Evolutionary conservation across 306 rosid genomes (phyloP).

Genomic region (Medicago lupulina): DNA sequence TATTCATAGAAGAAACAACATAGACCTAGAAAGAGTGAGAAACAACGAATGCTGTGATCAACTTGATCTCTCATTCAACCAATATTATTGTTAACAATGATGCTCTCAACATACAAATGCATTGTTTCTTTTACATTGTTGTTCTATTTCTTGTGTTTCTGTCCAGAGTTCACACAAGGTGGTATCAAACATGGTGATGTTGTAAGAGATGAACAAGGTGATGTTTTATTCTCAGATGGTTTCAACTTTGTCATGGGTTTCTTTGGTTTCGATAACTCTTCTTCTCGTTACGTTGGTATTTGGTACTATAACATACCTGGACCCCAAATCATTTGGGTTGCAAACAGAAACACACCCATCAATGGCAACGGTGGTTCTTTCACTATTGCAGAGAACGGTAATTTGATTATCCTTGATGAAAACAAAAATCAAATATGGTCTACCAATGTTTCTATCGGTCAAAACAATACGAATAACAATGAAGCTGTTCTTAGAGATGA

Average conservation of each 20-base stretch:
- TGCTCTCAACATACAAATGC: neutral
- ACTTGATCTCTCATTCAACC: no score
- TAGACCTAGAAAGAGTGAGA: no score
- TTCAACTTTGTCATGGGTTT: constrained; percentile 66
- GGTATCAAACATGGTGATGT: constrained; percentile 42
- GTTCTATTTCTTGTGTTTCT: no score
- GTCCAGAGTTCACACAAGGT: constrained; percentile 46
- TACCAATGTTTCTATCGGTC: constrained; percentile 37
- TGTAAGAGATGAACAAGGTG: constrained; percentile 52
- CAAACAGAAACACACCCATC: constrained; percentile 68
- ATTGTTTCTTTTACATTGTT: neutral
- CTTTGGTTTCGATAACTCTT: constrained; percentile 55
- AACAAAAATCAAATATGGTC: constrained; percentile 51
- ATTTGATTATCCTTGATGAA: constrained; percentile 57
- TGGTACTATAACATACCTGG: constrained; percentile 59
- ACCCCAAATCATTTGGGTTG: constrained; percentile 59
- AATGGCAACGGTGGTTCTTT: constrained; percentile 51
- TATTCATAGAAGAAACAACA: no score
- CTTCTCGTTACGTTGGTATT: constrained; percentile 68
- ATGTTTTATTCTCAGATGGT: constrained; percentile 44
- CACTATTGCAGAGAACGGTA: constrained; percentile 52
- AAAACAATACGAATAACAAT: neutral
- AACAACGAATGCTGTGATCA: no score
- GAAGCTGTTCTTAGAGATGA: constrained; percentile 45
- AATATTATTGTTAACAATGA: neutral